Evolutionary conservation across 1,284 basidiomycete species (phyloP), one percentile per base, ranked within the genome.

Genomic region (Papiliotrema fonsecae): DNA sequence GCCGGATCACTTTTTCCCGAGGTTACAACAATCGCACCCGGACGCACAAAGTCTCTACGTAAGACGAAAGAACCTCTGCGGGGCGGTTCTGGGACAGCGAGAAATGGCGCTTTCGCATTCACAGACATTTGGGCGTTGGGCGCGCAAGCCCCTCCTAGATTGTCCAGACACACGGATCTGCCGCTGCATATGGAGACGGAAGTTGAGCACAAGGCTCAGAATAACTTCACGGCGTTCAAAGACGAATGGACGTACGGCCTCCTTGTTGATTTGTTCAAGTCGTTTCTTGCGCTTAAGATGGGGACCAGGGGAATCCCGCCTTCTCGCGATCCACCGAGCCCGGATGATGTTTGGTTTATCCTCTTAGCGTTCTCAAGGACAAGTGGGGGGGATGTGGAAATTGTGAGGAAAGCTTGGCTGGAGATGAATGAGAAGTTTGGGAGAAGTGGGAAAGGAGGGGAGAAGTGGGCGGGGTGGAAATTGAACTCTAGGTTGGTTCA

Each of bases 361-460:
- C 55, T 74, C 24, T 32, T 67, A 27, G 67, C 71, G 0, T 70
- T 66, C 42, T 60, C 58, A 2, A 54, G 64, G 22, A 57, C 61
- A 16, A 64, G 63, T 6, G 60, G 64, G 42, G 61, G 58, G 4
- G 64, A 73, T 47, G 47, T 49, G 2, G 41, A 49, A 5, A 51
- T 57, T 0, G 46, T 73, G 28, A 51, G 51, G n/a, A 48, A 47
- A 7, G 68, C 65, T 1, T 70, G 62, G 54, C 42, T 52, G 16
- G 59, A 55, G 6, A 26, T 74, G 40, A 59, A 63, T 47, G 28
- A 34, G 36, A 74, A 74, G 54, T 75, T 73, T 58, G 70, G 65
- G 3, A 47, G 50, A n/a, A 35, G 13, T 22, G 52, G 30, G 30
- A 31, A 9, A 31, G 9, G 30, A 31, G 30, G 30, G 44, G 56